Evolutionary conservation across 257 asterid genomes (phyloP), one percentile per base, ranked within the genome.

Genomic region (Prunella vulgaris): DNA sequence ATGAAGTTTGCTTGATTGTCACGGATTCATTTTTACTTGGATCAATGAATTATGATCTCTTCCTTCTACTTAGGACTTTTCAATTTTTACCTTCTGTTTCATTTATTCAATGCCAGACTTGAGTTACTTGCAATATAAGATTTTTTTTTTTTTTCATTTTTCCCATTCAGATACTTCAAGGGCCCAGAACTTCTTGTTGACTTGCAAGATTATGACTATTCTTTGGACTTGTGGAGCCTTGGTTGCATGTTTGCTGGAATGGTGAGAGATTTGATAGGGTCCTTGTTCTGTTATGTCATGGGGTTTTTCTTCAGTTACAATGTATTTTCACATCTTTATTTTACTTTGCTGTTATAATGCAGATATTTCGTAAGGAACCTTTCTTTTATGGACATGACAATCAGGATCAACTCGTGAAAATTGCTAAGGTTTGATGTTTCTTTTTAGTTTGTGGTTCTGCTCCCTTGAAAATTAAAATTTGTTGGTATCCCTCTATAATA

Each of bases 161-260:
- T 17, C 0, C 27, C 1, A 24, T 73, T 64, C 81, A 82, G 84
- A 70, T 79, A 82, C 64, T 88, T 83, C 74, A 86, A 83, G 83
- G 96, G 94, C 14, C 96, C 96, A 12, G 96, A 88, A 68, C 95
- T 90, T 75, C 95, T 89, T 56, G 96, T 90, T 71, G 96, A 90
- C 86, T 81, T 90, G 84, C 97, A 88, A 88, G 97, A 88, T 79
- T 90, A 86, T 74, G 95, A 88, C 70, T 90, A 88, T 83, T 90
- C 96, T 4, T 80, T 89, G 84, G 94, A 89, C 81, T 67, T 87
- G 79, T 89, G 96, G 94, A 87, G 92, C 75, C 88, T 89, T 28
- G 94, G 94, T 30, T 85, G 94, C 68, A 89, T 87, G 94, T 78
- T 87, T 82, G 88, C 94, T 46, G 91, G 91, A 76, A 86, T 89